Percentiles rank a stretch among this genome's conserved stretches.
Conservation (phyloP, 139 green algal genomes). For the Penium margaritaceum region DNA sequence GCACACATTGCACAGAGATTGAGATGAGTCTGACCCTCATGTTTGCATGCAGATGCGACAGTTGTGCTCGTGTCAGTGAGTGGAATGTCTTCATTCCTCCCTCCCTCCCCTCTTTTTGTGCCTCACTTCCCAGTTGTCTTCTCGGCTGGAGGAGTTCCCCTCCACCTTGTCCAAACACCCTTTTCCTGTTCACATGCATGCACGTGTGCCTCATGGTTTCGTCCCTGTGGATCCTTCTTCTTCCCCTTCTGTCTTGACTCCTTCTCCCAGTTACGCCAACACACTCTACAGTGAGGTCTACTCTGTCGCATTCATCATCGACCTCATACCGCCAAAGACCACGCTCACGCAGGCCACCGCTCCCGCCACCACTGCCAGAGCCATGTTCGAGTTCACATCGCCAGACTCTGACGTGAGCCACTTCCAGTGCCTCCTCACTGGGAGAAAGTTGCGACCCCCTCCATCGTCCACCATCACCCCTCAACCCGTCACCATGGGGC, state of each 20-base stretch:
- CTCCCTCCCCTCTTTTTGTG: constrained; percentile 1
- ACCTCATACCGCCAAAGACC: constrained; percentile 9
- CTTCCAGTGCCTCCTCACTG: constrained; percentile 28
- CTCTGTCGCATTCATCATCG: constrained; percentile 8
- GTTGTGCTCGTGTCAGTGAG: background rate
- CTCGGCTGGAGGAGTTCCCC: background rate
- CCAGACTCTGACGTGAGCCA: background rate
- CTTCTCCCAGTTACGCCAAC: constrained; percentile 1
- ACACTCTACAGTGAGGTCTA: constrained; percentile 4
- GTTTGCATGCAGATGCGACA: no score
- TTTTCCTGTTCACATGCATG: background rate
- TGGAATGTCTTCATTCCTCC: background rate
- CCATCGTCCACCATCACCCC: background rate
- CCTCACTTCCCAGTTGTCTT: background rate
- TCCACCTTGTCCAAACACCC: background rate
- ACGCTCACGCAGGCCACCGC: background rate
- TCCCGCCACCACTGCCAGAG: constrained; percentile 8
- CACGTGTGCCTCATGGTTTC: no score
- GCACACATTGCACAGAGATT: no score
- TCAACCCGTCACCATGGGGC: background rate
- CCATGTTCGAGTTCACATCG: constrained; percentile 25
- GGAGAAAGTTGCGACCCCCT: background rate
- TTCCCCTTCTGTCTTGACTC: background rate
- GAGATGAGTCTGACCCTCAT: no score
- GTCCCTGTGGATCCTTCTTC: background rate